Evolutionary conservation across 2,329 filamentous ascomycete genomes (phyloP).

Genomic region (Xylariaceae sp.): DNA sequence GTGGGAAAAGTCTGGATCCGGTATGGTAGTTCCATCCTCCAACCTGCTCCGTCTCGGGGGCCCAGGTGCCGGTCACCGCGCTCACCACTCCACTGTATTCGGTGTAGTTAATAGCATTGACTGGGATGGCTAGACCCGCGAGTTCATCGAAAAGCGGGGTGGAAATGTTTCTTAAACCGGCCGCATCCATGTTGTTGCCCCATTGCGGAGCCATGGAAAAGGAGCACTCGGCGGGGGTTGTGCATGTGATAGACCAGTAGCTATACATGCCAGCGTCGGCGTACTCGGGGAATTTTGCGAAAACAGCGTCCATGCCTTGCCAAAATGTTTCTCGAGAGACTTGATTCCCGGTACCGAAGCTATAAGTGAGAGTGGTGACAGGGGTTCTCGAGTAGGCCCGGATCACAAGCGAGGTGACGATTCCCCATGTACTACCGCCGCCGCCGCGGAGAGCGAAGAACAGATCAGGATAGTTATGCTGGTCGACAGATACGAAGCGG

Average conservation of each 20-base stretch:
- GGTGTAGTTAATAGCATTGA: conserved; percentile 13
- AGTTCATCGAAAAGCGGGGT: conserved; percentile 22
- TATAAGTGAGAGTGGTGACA: conserved; percentile 39
- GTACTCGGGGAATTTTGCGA: conserved; percentile 36
- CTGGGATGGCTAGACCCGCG: conserved; percentile 9
- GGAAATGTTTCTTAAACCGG: conserved; percentile 10
- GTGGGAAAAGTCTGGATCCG: conserved; percentile 24
- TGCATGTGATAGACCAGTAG: conserved; percentile 24
- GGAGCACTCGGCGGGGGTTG: conserved; percentile 12
- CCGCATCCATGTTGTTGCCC: conserved; percentile 20
- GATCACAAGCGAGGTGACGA: conserved; percentile 44
- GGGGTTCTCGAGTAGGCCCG: conserved; percentile 39
- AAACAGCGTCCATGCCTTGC: conserved; percentile 38
- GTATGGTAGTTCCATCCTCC: conserved; percentile 26
- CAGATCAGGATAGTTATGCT: conserved; percentile 47
- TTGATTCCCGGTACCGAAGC: conserved; percentile 27
- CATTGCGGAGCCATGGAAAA: conserved; percentile 25
- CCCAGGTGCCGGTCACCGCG: conserved; percentile 24
- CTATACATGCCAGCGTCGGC: conserved; percentile 29
- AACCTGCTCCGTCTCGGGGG: conserved; percentile 19
- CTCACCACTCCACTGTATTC: conserved; percentile 19
- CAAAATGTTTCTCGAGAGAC: conserved; percentile 33
- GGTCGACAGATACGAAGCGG: conserved; percentile 43
- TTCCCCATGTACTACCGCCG: conserved; percentile 46
- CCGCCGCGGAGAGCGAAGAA: conserved; percentile 55